A percentile compares a stretch with the other conserved stretches of the same genome.
Evolutionary conservation across 768 basidiomycete genomes (phyloP).

Genomic region (Serpula lacrymans): DNA sequence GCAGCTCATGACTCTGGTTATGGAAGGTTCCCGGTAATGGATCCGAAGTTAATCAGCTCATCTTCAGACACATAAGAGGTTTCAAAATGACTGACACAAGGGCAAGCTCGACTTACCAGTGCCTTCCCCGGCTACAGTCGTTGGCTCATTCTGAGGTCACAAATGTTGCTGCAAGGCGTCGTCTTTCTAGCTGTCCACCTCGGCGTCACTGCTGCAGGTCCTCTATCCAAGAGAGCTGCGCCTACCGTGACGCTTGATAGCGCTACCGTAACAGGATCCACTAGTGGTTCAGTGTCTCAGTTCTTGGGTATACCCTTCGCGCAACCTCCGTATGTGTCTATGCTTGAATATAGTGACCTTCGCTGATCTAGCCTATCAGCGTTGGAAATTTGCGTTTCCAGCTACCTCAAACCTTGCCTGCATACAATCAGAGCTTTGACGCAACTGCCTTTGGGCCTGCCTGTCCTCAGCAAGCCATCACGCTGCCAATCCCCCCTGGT

Average conservation of each 20-base stretch:
- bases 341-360: not conserved
- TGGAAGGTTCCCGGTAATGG: too few relatives aligned
- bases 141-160: too few relatives aligned
- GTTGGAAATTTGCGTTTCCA: constrained; percentile 33
- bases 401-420: constrained; percentile 24
- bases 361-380: constrained; percentile 16
- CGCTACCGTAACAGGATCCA: constrained; percentile 25
- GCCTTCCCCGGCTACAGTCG: too few relatives aligned
- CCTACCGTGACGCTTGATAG: constrained; percentile 25
- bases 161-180: too few relatives aligned
- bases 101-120: too few relatives aligned
- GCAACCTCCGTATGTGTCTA: constrained; percentile 30
- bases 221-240: not conserved
- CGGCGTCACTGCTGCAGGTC: not conserved
- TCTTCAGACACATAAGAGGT: too few relatives aligned
- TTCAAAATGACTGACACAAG: too few relatives aligned
- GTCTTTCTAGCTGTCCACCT: constrained; percentile 1
- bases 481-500: constrained; percentile 10
- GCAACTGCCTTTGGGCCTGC: constrained; percentile 34
- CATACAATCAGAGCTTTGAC: constrained; percentile 28
- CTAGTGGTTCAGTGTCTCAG: constrained; percentile 17
- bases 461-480: constrained; percentile 33
- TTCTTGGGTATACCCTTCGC: constrained; percentile 44
- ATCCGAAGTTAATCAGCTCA: too few relatives aligned
- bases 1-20: too few relatives aligned